Conservation (phyloP, 2,329 filamentous ascomycete species). For the Penicillium sp. region DNA sequence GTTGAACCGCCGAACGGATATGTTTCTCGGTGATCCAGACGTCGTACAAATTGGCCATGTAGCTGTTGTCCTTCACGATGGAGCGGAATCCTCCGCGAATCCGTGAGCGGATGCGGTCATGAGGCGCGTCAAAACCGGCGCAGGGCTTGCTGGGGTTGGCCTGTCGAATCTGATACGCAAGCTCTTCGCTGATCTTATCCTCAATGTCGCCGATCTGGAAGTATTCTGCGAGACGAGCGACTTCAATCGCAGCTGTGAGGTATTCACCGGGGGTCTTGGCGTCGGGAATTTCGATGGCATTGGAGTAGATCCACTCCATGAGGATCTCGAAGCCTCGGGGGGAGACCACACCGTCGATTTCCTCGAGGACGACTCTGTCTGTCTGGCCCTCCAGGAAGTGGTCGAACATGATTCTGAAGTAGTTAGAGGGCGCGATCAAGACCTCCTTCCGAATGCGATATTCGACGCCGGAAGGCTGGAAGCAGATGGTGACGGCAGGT, state of each 20-base stretch:
- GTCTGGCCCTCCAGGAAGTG: neutral
- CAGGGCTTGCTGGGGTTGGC: too few species aligned
- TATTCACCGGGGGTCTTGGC: neutral
- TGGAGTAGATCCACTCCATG: neutral
- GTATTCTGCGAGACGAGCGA: neutral
- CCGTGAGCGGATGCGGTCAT: too few species aligned
- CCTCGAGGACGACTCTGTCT: neutral
- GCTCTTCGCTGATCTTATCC: too few species aligned
- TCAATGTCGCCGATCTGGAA: too few species aligned
- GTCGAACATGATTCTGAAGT: neutral
- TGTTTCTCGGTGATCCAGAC: neutral
- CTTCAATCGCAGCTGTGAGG: neutral
- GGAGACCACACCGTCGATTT: neutral
- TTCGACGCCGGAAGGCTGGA: neutral
- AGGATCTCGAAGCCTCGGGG: neutral
- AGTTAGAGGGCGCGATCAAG: neutral
- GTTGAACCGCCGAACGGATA: neutral
- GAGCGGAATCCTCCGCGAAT: too few species aligned
- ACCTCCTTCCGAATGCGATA: neutral
- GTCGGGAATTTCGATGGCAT: neutral
- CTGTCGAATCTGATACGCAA: too few species aligned
- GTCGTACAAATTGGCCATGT: neutral
- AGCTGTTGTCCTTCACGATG: too few species aligned
- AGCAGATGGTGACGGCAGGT: neutral
- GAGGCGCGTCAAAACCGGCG: too few species aligned